Evolutionary conservation across 768 basidiomycete species (phyloP).

Genomic region (Zangia roseola): DNA sequence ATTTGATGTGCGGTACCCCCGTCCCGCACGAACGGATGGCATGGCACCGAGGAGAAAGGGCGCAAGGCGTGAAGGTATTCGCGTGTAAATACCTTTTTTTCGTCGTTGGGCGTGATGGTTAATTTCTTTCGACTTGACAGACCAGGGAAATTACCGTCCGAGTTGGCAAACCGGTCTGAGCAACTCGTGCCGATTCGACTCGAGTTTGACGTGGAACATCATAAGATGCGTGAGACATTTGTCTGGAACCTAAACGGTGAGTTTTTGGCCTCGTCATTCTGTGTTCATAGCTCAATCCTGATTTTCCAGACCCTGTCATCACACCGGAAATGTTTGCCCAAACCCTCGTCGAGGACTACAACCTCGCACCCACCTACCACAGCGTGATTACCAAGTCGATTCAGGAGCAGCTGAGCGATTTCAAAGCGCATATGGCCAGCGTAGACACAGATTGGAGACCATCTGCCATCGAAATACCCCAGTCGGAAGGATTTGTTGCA

Average conservation of each 20-base stretch:
- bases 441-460: slow-evolving; percentile 46
- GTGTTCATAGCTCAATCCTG: background rate
- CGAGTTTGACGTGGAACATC: slow-evolving; percentile 93
- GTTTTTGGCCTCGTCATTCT: slow-evolving; percentile 19
- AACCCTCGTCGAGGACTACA: slow-evolving; percentile 88
- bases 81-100: slow-evolving; percentile 57
- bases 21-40: slow-evolving; percentile 38
- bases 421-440: slow-evolving; percentile 60
- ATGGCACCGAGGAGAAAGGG: slow-evolving; percentile 46
- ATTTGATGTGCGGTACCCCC: slow-evolving; percentile 59
- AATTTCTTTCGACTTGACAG: slow-evolving; percentile 31
- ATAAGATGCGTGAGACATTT: slow-evolving; percentile 94
- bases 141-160: slow-evolving; percentile 56
- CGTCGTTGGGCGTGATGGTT: background rate
- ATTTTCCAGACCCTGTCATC: slow-evolving; percentile 73
- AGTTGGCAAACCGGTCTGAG: slow-evolving; percentile 66
- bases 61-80: slow-evolving; percentile 65
- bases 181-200: slow-evolving; percentile 92
- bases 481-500: slow-evolving; percentile 19
- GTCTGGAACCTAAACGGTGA: slow-evolving; percentile 96
- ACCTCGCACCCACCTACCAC: slow-evolving; percentile 64
- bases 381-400: slow-evolving; percentile 75
- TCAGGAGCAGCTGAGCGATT: slow-evolving; percentile 84
- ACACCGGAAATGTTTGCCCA: slow-evolving; percentile 91
- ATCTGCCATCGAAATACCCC: slow-evolving; percentile 21